phyloP scores from a whole-genome alignment of 2,329 filamentous ascomycete species.

The Fusarium sp. region DNA sequence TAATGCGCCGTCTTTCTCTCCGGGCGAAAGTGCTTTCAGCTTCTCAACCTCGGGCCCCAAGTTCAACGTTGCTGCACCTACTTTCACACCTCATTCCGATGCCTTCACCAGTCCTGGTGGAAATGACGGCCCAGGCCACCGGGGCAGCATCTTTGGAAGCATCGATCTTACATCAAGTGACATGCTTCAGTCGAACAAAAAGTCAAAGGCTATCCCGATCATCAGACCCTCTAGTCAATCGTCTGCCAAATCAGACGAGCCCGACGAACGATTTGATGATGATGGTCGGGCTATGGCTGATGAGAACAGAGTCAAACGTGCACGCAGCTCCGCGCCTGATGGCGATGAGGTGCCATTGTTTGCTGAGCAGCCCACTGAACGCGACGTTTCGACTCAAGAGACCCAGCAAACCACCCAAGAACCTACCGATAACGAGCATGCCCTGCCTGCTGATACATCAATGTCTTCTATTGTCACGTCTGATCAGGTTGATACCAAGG shows the following conservation, averaged over 20 bases:
- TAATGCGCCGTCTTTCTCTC: slow-evolving; percentile 79
- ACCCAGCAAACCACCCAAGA: slow-evolving; percentile 38
- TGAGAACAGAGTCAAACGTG: slow-evolving; percentile 82
- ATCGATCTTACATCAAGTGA: slow-evolving; percentile 75
- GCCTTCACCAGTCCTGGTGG: slow-evolving; percentile 64
- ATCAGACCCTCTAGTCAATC: slow-evolving; percentile 73
- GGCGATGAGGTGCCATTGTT: slow-evolving; percentile 83
- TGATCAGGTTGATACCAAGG: slow-evolving; percentile 68
- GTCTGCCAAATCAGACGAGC: slow-evolving; percentile 53
- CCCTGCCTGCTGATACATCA: slow-evolving; percentile 63
- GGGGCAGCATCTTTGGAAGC: slow-evolving; percentile 76
- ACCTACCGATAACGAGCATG: slow-evolving; percentile 60
- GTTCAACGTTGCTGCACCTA: slow-evolving; percentile 82
- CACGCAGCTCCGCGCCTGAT: slow-evolving; percentile 74
- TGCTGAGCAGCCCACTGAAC: slow-evolving; percentile 67
- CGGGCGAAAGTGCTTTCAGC: slow-evolving; percentile 75
- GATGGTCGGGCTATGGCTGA: slow-evolving; percentile 73
- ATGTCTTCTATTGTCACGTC: slow-evolving; percentile 68
- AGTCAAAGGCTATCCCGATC: slow-evolving; percentile 88
- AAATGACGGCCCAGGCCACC: slow-evolving; percentile 59
- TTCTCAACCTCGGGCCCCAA: slow-evolving; percentile 77
- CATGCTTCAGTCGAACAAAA: slow-evolving; percentile 75
- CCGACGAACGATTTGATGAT: slow-evolving; percentile 48
- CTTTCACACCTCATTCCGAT: slow-evolving; percentile 76
- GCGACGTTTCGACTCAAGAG: slow-evolving; percentile 27